Percentiles rank a stretch among this genome's conserved stretches.
phyloP scores from a whole-genome alignment of 2,329 filamentous ascomycete species.

The Alternaria hordeiaustralica region DNA sequence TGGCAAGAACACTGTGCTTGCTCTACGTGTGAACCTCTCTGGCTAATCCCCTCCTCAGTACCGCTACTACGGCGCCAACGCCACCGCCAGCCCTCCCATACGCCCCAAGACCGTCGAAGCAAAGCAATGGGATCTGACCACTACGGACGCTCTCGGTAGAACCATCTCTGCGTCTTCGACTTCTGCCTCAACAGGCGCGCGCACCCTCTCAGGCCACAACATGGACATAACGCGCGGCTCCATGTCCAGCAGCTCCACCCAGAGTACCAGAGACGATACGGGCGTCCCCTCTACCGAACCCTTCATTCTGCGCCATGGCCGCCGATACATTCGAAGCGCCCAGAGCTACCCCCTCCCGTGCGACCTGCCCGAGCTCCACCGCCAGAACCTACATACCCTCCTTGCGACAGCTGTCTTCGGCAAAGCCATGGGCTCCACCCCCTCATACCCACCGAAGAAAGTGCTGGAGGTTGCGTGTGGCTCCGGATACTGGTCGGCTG shows the following conservation, averaged over 20 bases:
- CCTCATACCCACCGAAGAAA: slow-evolving; percentile 64
- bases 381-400: slow-evolving; percentile 83
- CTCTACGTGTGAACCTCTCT: neutral
- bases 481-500: slow-evolving; percentile 85
- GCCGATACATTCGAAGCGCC: slow-evolving; percentile 81
- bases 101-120: slow-evolving; percentile 42
- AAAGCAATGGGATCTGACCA: slow-evolving; percentile 47
- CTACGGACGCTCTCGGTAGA: slow-evolving; percentile 45
- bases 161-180: slow-evolving; percentile 37
- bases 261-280: slow-evolving; percentile 39
- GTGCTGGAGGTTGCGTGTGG: slow-evolving; percentile 90
- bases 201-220: slow-evolving; percentile 21
- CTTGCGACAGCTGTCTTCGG: slow-evolving; percentile 83
- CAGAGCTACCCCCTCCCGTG: slow-evolving; percentile 81
- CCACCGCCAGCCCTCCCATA: slow-evolving; percentile 28
- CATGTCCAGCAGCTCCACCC: slow-evolving; percentile 48
- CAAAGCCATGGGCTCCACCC: slow-evolving; percentile 76
- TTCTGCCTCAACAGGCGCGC: slow-evolving; percentile 23
- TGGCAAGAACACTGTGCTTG: slow-evolving; percentile 32
- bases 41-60: slow-evolving; percentile 35
- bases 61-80: slow-evolving; percentile 42
- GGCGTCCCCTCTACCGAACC: slow-evolving; percentile 38
- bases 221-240: slow-evolving; percentile 49
- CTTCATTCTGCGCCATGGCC: slow-evolving; percentile 76
- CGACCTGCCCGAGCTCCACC: slow-evolving; percentile 85